Percentiles rank a stretch among this genome's conserved stretches.
Evolutionary conservation across 345 rosid species (phyloP).

Genomic region (Gossypium mustelinum): DNA sequence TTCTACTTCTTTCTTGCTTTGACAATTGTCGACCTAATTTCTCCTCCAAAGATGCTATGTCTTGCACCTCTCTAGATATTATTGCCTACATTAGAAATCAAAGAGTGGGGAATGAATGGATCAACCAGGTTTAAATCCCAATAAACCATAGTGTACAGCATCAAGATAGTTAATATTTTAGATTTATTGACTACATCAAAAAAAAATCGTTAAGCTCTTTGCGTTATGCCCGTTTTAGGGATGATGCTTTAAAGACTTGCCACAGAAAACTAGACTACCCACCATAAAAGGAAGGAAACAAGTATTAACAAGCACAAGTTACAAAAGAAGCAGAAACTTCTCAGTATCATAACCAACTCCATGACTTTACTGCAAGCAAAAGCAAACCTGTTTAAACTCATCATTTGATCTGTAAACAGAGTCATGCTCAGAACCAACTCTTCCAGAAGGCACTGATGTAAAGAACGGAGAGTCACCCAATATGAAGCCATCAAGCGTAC

Average conservation of each 20-base stretch:
- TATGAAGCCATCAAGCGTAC: slow-evolving; percentile 81
- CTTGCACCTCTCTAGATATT: slow-evolving; percentile 67
- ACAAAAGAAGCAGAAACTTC: not conserved
- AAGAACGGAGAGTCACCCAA: slow-evolving; percentile 86
- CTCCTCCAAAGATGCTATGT: slow-evolving; percentile 63
- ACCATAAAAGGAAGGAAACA: not conserved
- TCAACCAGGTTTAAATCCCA: not conserved
- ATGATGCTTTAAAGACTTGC: not conserved
- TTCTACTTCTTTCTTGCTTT: slow-evolving; percentile 67
- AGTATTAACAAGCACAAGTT: not conserved
- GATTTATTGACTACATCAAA: not conserved
- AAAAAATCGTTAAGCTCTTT: not conserved
- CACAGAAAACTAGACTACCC: not conserved
- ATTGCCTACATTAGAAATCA: slow-evolving; percentile 45
- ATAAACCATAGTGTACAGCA: not conserved
- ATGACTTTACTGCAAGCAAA: not conserved
- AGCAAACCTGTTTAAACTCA: slow-evolving; percentile 80
- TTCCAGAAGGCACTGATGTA: slow-evolving; percentile 96
- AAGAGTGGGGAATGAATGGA: not conserved
- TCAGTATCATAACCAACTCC: not conserved
- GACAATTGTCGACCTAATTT: slow-evolving; percentile 77
- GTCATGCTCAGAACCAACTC: slow-evolving; percentile 76
- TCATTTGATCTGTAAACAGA: slow-evolving; percentile 73
- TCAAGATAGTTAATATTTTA: not conserved
- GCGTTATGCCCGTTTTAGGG: not conserved